These are phyloP conservation scores for Mollisiaceae sp. DNA, from an alignment of 2,329 filamentous ascomycete genomes.

Conservation along the genomic window DNA sequence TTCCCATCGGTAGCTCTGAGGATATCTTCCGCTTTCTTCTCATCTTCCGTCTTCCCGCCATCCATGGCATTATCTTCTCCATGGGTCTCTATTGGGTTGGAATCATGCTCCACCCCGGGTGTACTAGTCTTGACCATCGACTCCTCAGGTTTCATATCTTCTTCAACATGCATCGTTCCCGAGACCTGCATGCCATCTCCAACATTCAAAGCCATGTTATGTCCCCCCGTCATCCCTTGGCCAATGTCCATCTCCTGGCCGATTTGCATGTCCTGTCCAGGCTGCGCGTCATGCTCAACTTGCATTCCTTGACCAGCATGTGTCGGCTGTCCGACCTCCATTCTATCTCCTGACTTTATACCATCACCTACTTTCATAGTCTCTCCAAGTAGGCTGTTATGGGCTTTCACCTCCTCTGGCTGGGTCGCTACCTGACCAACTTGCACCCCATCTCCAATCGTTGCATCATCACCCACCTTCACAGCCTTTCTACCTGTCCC, in stretches of 20 bases:
- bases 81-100: background rate
- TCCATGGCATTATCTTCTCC: background rate
- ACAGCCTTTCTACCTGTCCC: background rate
- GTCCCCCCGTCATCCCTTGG: background rate
- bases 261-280: background rate
- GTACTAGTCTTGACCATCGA: background rate
- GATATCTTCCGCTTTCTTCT: conserved; percentile 5
- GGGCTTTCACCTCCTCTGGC: background rate
- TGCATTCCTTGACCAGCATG: background rate
- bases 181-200: background rate
- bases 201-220: background rate
- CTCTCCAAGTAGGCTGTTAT: background rate
- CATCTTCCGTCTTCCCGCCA: background rate
- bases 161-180: background rate
- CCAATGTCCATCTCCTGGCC: background rate
- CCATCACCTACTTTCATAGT: background rate
- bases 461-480: background rate
- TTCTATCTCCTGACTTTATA: background rate
- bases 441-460: background rate
- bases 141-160: background rate
- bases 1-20: background rate
- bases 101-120: background rate
- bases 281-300: background rate
- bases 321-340: background rate
- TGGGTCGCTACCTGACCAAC: background rate